Conservation (phyloP, 805 yeast species). For the Candida manassasensis region DNA sequence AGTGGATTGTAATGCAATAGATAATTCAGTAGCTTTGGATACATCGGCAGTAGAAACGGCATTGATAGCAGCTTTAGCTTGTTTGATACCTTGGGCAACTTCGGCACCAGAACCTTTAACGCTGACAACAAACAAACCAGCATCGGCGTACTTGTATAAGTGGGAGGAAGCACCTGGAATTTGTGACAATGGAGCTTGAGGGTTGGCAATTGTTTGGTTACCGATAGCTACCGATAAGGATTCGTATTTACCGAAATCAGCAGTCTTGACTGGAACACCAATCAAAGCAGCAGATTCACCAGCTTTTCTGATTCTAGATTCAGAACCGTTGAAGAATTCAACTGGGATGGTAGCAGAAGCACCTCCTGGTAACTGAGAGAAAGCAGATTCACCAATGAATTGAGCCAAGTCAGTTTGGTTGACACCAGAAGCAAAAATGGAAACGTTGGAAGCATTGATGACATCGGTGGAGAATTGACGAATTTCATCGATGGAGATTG, state of each 20-base stretch:
- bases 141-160: slow-evolving; percentile 66
- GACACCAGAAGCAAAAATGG: slow-evolving; percentile 71
- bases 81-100: slow-evolving; percentile 58
- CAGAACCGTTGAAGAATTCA: slow-evolving; percentile 56
- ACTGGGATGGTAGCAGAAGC: slow-evolving; percentile 39
- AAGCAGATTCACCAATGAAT: slow-evolving; percentile 63
- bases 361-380: slow-evolving; percentile 61
- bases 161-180: slow-evolving; percentile 47
- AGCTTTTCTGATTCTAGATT: slow-evolving; percentile 58
- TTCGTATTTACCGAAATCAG: slow-evolving; percentile 62
- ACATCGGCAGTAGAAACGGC: slow-evolving; percentile 42
- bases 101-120: slow-evolving; percentile 58
- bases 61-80: slow-evolving; percentile 43
- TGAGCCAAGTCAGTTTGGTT: slow-evolving; percentile 61
- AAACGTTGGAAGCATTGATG: slow-evolving; percentile 67
- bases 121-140: slow-evolving; percentile 72
- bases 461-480: slow-evolving; percentile 60
- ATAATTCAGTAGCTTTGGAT: slow-evolving; percentile 38
- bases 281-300: slow-evolving; percentile 72
- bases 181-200: slow-evolving; percentile 50
- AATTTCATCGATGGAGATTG: slow-evolving; percentile 58
- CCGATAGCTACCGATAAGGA: slow-evolving; percentile 68
- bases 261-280: slow-evolving; percentile 70
- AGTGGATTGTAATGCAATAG: slow-evolving; percentile 38
- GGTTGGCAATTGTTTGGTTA: slow-evolving; percentile 42